Evolutionary conservation across 805 yeast genomes (phyloP), one percentile per base, ranked within the genome.

Genomic region (Millerozyma acaciae): DNA sequence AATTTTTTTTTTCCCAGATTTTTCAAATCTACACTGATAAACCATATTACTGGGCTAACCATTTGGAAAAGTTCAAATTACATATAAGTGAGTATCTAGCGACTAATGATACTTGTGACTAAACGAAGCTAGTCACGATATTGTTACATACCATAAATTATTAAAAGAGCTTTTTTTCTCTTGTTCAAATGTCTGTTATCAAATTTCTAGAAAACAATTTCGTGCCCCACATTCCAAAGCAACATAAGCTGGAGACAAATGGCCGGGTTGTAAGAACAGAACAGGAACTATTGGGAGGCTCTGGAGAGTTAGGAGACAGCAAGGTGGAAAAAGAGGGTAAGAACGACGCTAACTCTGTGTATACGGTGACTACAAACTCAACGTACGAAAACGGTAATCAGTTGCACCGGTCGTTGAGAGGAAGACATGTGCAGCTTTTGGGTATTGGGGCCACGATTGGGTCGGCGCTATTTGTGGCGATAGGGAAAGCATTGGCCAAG

Each of bases 371-470:
- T 5, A 43, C 54, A 2, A 17, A 34, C 6, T 40, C 51, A 0
- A 39, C 48, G 2, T 26, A 37, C 7, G 43, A 35, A 26, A 35
- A 38, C 21, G 40, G 28, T 7, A 44, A 40, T 30, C 38, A 26
- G 3, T 33, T 58, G 12, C 64, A 55, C 29, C 43, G 90, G 28
- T 67, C 68, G 18, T 62, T 84, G 35, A 60, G 68, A 39, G 76
- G 78, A 33, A 65, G 95, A 38, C 95, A 87, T 59, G 78, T 85
- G 16, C 87, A 84, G 48, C 66, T 85, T 33, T 78, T 85, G 40
- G 83, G 86, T 8, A 79, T 85, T 16, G 87, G 90, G 13, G 93
- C 90, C 33, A 80, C 86, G 24, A 81, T 84, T 43, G 94, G 94
- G 24, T 80, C 90, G 2, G 90, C 84, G 6, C 60, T 84, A 5